A percentile compares a stretch with the other conserved stretches of the same genome.
phyloP scores from a whole-genome alignment of 2,329 filamentous ascomycete genomes.

The Fusarium newnesense region DNA sequence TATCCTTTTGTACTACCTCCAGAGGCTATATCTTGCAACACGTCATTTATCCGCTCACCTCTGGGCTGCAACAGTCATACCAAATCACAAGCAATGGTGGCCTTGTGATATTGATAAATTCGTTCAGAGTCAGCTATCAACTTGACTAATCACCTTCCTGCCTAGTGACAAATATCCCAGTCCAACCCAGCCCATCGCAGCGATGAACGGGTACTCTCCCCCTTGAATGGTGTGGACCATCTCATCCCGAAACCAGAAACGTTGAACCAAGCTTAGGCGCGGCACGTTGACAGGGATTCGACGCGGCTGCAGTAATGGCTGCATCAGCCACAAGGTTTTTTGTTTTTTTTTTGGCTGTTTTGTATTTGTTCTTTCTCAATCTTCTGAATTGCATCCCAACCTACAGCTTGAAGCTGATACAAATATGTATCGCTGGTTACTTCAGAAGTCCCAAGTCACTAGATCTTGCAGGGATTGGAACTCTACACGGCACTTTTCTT shows the following conservation, averaged over 20 bases:
- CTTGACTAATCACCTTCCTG: slow-evolving; percentile 1
- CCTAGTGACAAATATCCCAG: neutral
- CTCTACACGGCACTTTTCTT: neutral
- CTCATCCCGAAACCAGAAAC: slow-evolving; percentile 40
- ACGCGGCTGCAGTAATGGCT: slow-evolving; percentile 38
- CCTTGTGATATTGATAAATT: slow-evolving; percentile 8
- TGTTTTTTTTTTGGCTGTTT: slow-evolving; percentile 35
- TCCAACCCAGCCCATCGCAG: neutral
- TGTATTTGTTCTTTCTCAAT: neutral
- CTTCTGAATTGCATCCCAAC: neutral
- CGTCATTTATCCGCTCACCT: slow-evolving; percentile 6
- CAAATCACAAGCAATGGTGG: neutral
- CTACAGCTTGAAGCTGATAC: neutral
- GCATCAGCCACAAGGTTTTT: slow-evolving; percentile 39
- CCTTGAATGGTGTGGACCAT: slow-evolving; percentile 26
- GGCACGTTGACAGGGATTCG: slow-evolving; percentile 44
- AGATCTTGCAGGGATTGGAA: neutral
- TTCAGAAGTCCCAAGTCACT: neutral
- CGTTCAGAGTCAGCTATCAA: slow-evolving; percentile 12
- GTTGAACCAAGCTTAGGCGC: slow-evolving; percentile 48
- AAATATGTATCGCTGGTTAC: no score
- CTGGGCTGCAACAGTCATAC: slow-evolving; percentile 1
- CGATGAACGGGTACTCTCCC: slow-evolving; percentile 3
- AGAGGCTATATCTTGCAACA: slow-evolving; percentile 6
- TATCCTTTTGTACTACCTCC: slow-evolving; percentile 19